These are phyloP conservation scores for Zangia roseola DNA, from an alignment of 768 basidiomycete species.

Conservation along the genomic window DNA sequence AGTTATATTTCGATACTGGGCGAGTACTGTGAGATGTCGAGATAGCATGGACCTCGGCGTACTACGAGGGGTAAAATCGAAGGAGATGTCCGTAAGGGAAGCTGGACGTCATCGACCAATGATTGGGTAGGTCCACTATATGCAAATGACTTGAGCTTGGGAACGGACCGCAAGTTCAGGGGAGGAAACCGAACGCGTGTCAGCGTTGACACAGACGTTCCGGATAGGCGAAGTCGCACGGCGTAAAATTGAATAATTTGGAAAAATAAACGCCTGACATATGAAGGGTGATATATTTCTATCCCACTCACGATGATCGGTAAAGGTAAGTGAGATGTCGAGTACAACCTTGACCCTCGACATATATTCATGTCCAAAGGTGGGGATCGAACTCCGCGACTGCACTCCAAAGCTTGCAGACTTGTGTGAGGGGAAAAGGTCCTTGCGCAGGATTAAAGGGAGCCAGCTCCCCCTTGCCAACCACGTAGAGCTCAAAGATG, in stretches of 20 bases:
- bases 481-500: constrained; percentile 10
- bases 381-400: constrained; percentile 9
- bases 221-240: constrained; percentile 14
- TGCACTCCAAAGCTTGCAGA: constrained; percentile 23
- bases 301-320: constrained; percentile 17
- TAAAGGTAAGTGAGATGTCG: constrained; percentile 19
- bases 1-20: constrained; percentile 20
- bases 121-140: constrained; percentile 6
- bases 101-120: not conserved
- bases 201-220: constrained; percentile 15
- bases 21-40: constrained; percentile 6
- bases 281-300: constrained; percentile 10
- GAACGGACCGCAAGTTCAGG: constrained; percentile 10
- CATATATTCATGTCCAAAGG: constrained; percentile 22
- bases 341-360: not conserved
- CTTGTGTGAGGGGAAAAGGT: constrained; percentile 13
- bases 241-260: constrained; percentile 15
- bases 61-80: constrained; percentile 6
- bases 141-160: constrained; percentile 15
- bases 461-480: not conserved
- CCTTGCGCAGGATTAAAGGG: not conserved
- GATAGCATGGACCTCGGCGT: constrained; percentile 3
- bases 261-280: constrained; percentile 12
- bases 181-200: no score
- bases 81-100: constrained; percentile 13